These are phyloP conservation scores for Aspergillus kassunensis DNA, from an alignment of 495 filamentous ascomycete species.

Conservation along the genomic window DNA sequence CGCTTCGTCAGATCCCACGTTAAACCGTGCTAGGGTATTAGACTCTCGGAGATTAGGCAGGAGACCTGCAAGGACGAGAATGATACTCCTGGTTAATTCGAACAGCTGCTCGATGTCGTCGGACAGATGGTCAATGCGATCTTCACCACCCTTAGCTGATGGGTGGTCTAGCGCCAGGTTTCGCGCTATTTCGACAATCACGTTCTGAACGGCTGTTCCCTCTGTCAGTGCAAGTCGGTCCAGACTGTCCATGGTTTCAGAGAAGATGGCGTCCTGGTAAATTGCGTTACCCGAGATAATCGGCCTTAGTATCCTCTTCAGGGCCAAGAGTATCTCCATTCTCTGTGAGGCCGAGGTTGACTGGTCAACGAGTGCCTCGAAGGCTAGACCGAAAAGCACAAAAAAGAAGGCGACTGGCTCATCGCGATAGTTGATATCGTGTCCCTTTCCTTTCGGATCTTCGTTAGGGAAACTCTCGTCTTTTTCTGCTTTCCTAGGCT, in stretches of 20 bases:
- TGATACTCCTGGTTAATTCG: slow-evolving; percentile 91
- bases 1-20: slow-evolving; percentile 68
- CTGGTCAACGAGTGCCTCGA: slow-evolving; percentile 86
- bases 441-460: slow-evolving; percentile 50
- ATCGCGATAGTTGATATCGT: slow-evolving; percentile 93
- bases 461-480: slow-evolving; percentile 40
- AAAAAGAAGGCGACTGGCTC: slow-evolving; percentile 99
- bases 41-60: slow-evolving; percentile 81
- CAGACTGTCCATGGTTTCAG: slow-evolving; percentile 93
- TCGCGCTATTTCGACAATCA: slow-evolving; percentile 88
- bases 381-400: slow-evolving; percentile 92
- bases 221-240: slow-evolving; percentile 93
- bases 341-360: slow-evolving; percentile 75
- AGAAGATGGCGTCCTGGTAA: slow-evolving; percentile 92
- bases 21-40: slow-evolving; percentile 62
- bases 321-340: slow-evolving; percentile 80
- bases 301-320: slow-evolving; percentile 92
- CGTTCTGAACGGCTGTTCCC: slow-evolving; percentile 78
- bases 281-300: slow-evolving; percentile 95
- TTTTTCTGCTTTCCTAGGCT: slow-evolving; percentile 18
- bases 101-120: slow-evolving; percentile 99
- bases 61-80: slow-evolving; percentile 81
- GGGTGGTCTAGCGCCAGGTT: slow-evolving; percentile 88
- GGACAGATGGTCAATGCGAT: slow-evolving; percentile 69
- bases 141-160: slow-evolving; percentile 68